Base-by-base conservation (phyloP, 1,284 basidiomycete species). In the Schizophyllum commune region DNA sequence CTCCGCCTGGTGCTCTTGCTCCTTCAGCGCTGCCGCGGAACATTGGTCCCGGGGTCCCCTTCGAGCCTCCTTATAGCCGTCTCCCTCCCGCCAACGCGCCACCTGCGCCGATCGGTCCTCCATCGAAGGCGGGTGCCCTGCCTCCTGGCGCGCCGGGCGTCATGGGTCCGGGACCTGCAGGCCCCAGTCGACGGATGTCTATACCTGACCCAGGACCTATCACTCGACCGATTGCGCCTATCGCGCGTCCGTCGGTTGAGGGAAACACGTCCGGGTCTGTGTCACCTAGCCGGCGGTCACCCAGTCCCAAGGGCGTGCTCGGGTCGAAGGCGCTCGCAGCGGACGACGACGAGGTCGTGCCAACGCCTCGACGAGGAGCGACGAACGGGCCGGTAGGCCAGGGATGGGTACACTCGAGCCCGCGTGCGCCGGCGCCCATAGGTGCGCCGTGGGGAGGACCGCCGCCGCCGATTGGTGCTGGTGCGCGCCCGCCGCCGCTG, bases 311-410 rank as follows among this genome's bases (percentile, higher is more conserved):
- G 68, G 83, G 83, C 55, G 74, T 84, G n/a, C 74, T 89, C 8
- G 89, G 89, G 15, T 89, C 88, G n/a, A 85, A 85, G 8, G 88
- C 89, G 15, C 78, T 91, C 52, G 82, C 83, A 3, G 82, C 87
- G 6, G 88, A 90, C 61, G 89, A 89, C 64, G 89, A 91, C 69
- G 89, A 91, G 67, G 86, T 91, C n/a, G 80, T 91, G 13, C 70
- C 75, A 13, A 39, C 34, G 34, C 34, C 34, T 6, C 34, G 34
- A 7, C 34, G 34, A 7, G 34, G 34, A 13, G 13, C 34, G 34
- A 39, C 34, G 34, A 39, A 39, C 34, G 34, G 34, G 13, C 34
- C 34, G 34, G 34, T 39, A 39, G 34, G 34, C 7, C 7, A 6
- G 34, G 34, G 34, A 39, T 39, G 34, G 34, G 34, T 39, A 13